Evolutionary conservation across 331 rosid genomes (phyloP), one percentile per base, ranked within the genome.

Genomic region (Malus hybrid): DNA sequence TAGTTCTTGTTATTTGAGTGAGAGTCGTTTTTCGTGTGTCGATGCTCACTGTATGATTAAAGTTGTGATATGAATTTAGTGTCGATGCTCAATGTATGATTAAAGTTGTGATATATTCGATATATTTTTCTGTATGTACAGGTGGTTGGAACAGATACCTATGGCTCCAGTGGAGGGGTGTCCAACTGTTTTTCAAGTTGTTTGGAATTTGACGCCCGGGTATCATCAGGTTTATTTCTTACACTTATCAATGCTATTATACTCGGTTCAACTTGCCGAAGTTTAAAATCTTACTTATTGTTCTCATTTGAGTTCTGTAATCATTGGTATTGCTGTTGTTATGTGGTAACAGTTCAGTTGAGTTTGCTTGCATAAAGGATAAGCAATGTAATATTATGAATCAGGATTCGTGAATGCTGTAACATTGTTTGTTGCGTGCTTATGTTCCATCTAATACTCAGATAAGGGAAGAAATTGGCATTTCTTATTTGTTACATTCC

Each of bases 151-250:
- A 36, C 86, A 73, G 67, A 86, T 90, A 76, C 90, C 87, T 3
- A 90, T 92, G 96, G 80, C 91, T 76, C 93, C 87, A 36, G 81
- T 88, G 85, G 97, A 92, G 79, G 97, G 97, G 55, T 82, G 81
- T 72, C 91, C 93, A 66, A 74, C 89, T 29, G 88, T 86, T 19
- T 90, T 92, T 88, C 97, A 92, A 84, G 97, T 87, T 80, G 73
- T 87, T 83, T 92, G 96, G 82, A 85, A 83, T 86, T 81, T 92
- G 52, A 83, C 84, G 62, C 96, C 97, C 29, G 97, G 97, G 66
- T 80, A 80, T 76, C 93, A 92, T 66, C 92, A 92, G 97, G 97
- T 92, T 85, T 70, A 34, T 65, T 92, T 82, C 70, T 19, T 27
- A 36, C 61, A 56, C 60, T 85, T 67, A 68, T 65, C 83, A 67